Conservation (phyloP, 1,139 yeast genomes). For the Insectozyma bohioensis region DNA sequence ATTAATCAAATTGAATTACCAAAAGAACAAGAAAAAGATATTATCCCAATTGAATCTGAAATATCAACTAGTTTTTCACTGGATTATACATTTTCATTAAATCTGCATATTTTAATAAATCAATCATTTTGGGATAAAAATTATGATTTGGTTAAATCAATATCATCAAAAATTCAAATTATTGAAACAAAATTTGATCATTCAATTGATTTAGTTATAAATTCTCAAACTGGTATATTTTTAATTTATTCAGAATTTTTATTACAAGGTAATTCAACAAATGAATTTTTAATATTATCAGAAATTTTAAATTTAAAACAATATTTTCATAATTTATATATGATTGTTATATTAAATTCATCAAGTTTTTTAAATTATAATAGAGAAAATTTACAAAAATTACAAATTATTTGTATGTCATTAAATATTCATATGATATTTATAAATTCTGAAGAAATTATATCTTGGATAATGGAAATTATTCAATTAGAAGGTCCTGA, state of each 20-base stretch:
- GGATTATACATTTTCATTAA: slow-evolving; percentile 5
- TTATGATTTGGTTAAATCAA: slow-evolving; percentile 5
- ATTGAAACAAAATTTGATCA: slow-evolving; percentile 9
- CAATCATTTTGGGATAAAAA: slow-evolving; percentile 10
- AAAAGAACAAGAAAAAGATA: background rate
- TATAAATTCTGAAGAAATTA: slow-evolving; percentile 6
- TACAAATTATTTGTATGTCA: slow-evolving; percentile 10
- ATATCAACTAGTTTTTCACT: background rate
- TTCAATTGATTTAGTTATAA: slow-evolving; percentile 12
- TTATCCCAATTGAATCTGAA: background rate
- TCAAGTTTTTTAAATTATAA: slow-evolving; percentile 8
- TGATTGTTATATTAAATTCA: slow-evolving; percentile 6
- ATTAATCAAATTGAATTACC: background rate
- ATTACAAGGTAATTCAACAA: slow-evolving; percentile 9
- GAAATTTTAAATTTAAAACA: slow-evolving; percentile 7
- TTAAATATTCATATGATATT: slow-evolving; percentile 8
- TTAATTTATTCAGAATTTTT: slow-evolving; percentile 8
- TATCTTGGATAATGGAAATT: slow-evolving; percentile 7
- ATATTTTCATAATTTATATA: slow-evolving; percentile 8
- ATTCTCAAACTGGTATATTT: slow-evolving; percentile 11
- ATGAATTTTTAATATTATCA: slow-evolving; percentile 8
- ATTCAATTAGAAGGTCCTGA: slow-evolving; percentile 10
- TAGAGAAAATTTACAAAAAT: slow-evolving; percentile 10
- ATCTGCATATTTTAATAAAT: slow-evolving; percentile 9
- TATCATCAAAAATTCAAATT: slow-evolving; percentile 1